phyloP scores from a whole-genome alignment of 192 early-diverging fungal species.

The Linnemannia elongata region DNA sequence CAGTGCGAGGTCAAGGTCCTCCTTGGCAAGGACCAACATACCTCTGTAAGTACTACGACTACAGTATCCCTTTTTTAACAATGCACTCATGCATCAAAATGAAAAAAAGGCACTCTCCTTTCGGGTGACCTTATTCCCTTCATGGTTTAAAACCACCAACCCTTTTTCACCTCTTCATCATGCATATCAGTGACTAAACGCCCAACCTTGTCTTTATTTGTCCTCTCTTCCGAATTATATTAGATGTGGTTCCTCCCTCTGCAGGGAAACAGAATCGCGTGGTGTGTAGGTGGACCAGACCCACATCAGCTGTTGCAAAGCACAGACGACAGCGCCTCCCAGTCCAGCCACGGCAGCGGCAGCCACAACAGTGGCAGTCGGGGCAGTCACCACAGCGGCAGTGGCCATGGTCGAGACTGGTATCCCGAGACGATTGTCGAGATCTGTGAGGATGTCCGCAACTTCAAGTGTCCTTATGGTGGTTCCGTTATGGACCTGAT shows the following conservation, averaged over 20 bases:
- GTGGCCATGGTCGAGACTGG: conserved; percentile 37
- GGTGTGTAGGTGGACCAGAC: conserved; percentile 55
- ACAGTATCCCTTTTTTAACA: not conserved
- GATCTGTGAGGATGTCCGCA: conserved; percentile 56
- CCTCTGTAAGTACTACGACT: conserved; percentile 35
- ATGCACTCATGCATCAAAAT: not conserved
- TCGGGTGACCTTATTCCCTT: conserved; percentile 2
- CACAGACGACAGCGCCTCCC: conserved; percentile 3
- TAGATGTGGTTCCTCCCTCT: conserved; percentile 57
- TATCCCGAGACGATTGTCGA: conserved; percentile 52
- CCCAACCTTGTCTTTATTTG: conserved; percentile 1
- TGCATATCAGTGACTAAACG: conserved; percentile 12
- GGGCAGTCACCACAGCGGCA: not conserved
- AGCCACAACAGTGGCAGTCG: not conserved
- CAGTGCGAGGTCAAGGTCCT: conserved; percentile 53
- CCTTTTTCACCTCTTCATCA: not conserved
- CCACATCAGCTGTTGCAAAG: conserved; percentile 30
- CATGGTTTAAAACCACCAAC: no score
- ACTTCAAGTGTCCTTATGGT: conserved; percentile 54
- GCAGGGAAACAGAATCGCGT: conserved; percentile 51
- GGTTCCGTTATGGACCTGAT: conserved; percentile 56
- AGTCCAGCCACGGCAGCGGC: not conserved
- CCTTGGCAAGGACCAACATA: conserved; percentile 53
- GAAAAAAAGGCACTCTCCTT: not conserved
- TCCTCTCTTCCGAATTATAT: not conserved